Evolutionary conservation across 164 flowering plant genomes (phyloP).

Genomic region (Vitis rotundifolia): DNA sequence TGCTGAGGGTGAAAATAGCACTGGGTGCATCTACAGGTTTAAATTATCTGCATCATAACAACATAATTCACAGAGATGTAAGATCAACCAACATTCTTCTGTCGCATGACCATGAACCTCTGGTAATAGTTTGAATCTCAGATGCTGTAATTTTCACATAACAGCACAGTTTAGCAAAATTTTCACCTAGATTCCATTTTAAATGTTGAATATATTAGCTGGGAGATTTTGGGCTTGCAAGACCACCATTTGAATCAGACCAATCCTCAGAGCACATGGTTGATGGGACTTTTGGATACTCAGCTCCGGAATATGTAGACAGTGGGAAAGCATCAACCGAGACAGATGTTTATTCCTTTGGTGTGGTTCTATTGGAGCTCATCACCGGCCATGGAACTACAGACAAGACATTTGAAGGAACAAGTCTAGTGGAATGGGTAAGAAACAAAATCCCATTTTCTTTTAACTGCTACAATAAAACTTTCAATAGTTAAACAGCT

Average conservation of each 20-base stretch:
- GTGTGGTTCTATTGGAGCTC: constrained; percentile 26
- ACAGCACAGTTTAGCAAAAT: too few species aligned
- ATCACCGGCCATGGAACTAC: constrained; percentile 18
- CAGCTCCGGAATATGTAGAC: constrained; percentile 26
- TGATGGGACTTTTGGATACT: constrained; percentile 8
- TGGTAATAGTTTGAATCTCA: constrained; percentile 36
- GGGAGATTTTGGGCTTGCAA: constrained; percentile 10
- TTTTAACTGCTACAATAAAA: too few species aligned
- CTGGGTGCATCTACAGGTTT: constrained; percentile 63
- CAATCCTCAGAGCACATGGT: constrained; percentile 7
- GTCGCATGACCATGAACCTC: constrained; percentile 58
- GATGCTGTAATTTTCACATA: too few species aligned
- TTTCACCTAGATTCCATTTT: too few species aligned
- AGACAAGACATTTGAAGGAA: constrained; percentile 7
- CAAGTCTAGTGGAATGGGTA: constrained; percentile 28
- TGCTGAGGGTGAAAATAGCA: constrained; percentile 58
- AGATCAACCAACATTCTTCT: constrained; percentile 73
- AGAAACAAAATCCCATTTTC: not conserved
- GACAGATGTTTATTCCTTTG: constrained; percentile 31
- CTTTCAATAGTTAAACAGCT: too few species aligned
- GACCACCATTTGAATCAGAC: constrained; percentile 7
- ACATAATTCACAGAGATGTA: constrained; percentile 73
- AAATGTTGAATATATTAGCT: not conserved
- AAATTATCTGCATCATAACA: constrained; percentile 51
- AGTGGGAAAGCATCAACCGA: constrained; percentile 11